Conservation (phyloP, 2,329 filamentous ascomycete species). For the Penicillium sp. region DNA sequence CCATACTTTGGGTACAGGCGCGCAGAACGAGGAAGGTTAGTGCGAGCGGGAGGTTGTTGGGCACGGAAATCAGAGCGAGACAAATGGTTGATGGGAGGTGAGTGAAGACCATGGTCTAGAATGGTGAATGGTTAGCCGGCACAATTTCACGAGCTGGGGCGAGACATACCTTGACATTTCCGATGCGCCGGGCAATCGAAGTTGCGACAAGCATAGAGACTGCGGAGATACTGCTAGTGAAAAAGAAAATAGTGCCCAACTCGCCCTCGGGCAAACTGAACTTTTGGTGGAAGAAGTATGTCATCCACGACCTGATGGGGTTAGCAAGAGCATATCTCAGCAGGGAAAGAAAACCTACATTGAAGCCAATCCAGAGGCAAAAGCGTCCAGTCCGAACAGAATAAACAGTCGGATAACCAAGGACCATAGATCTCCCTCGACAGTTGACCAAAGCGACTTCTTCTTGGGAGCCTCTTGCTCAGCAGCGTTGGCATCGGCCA, state of each 20-base stretch:
- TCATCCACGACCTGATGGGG: constrained; percentile 48
- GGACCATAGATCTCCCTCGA: constrained; percentile 50
- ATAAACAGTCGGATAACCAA: constrained; percentile 57
- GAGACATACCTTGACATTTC: constrained; percentile 47
- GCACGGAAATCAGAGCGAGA: constrained; percentile 62
- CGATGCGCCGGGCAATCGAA: constrained; percentile 66
- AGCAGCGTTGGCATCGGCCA: constrained; percentile 17
- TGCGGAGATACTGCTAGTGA: constrained; percentile 45
- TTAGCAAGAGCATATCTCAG: constrained; percentile 31
- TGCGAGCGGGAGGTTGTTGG: constrained; percentile 54
- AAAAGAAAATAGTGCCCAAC: constrained; percentile 56
- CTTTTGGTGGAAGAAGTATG: constrained; percentile 58
- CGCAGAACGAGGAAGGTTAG: constrained; percentile 63
- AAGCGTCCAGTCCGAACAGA: constrained; percentile 67
- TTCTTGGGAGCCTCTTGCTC: constrained; percentile 22
- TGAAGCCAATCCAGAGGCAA: constrained; percentile 69
- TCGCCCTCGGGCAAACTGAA: constrained; percentile 54
- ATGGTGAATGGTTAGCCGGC: neutral
- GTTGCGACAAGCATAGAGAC: constrained; percentile 52
- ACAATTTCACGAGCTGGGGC: neutral
- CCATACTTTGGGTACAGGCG: constrained; percentile 66
- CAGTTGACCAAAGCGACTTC: constrained; percentile 53
- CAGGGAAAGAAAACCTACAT: constrained; percentile 46
- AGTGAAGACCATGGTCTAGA: constrained; percentile 73
- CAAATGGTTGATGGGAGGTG: constrained; percentile 69